Base-by-base conservation (phyloP, 1,284 basidiomycete genomes). In the Erythrobasidium hasegawianum region DNA sequence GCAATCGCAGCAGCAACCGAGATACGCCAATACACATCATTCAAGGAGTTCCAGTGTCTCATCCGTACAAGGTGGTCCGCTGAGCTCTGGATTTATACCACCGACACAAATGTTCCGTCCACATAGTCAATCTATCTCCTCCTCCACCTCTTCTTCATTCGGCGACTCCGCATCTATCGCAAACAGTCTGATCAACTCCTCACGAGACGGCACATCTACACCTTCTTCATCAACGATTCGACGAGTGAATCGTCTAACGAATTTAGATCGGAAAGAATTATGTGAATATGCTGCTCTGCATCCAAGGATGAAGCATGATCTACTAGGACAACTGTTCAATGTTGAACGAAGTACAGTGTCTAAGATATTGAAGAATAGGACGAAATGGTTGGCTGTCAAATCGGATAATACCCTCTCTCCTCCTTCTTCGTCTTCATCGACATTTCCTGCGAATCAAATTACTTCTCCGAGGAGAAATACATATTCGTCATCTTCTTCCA, bases 321-420 rank as follows among this genome's bases (percentile, higher is more conserved):
- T 89, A 73, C 89, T 93, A 72, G 90, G 87, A 0, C 77, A 78
- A 11, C 78, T 80, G 43, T 94, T 87, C 75, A 84, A 84, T 59
- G 87, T 93, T 61, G 91, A 94, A 76, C 85, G 91, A 57, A 91
- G 88, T 77, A 94, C 90, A n/a, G 88, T 94, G 75, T 89, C 87
- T 78, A 93, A 94, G 79, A 93, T 92, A 70, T 81, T 94, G 69
- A 93, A 92, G 68, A 80, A 88, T 73, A 89, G 88, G 77, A 81
- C 83, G 16, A 85, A 85, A 72, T 94, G 90, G 90, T 78, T 92
- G 73, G 84, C 83, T 67, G 82, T 89, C 18, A 49, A 65, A 22
- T 45, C 59, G 33, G 71, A 74, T 20, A 57, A 58, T 33, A 47
- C 43, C 4, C 43, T 47, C 43, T 29, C 27, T 29, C 16, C 24